phyloP scores from a whole-genome alignment of 2,329 filamentous ascomycete species.

The Lasiodiplodia sp. region DNA sequence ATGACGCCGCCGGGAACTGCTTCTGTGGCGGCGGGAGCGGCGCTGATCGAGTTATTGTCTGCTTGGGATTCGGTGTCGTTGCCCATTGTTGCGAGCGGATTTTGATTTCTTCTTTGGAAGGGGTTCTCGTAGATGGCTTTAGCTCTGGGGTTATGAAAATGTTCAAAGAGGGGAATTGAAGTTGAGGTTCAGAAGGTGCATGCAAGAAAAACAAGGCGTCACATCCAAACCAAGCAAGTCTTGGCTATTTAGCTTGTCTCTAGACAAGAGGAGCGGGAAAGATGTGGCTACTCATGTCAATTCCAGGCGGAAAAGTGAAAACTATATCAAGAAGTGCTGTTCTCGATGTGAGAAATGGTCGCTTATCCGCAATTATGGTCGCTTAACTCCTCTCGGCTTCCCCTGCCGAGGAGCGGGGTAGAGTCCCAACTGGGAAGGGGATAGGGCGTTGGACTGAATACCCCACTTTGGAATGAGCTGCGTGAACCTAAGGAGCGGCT shows the following conservation, averaged over 20 bases:
- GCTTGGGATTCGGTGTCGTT: neutral
- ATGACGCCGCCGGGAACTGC: constrained; percentile 23
- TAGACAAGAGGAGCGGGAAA: too few relatives aligned
- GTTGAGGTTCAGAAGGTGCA: too few relatives aligned
- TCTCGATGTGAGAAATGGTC: neutral
- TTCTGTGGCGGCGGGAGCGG: neutral
- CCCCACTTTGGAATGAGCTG: neutral
- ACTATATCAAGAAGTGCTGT: neutral
- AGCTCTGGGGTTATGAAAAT: neutral
- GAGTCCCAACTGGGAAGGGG: neutral
- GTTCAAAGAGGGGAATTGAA: neutral
- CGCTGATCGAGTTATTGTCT: too few relatives aligned
- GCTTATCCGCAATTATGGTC: too few relatives aligned
- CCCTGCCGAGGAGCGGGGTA: neutral
- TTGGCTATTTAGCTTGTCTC: too few relatives aligned
- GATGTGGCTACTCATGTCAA: too few relatives aligned
- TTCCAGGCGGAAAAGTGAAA: too few relatives aligned
- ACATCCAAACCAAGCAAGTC: too few relatives aligned
- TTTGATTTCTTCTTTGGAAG: neutral
- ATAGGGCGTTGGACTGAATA: neutral
- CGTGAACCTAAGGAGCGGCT: neutral
- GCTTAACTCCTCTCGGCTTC: neutral
- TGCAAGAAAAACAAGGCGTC: too few relatives aligned
- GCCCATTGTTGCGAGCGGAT: neutral
- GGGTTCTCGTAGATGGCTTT: neutral